Percentiles rank a stretch among this genome's conserved stretches.
Evolutionary conservation across 345 rosid genomes (phyloP).

Genomic region (Atalantia buxifolia): DNA sequence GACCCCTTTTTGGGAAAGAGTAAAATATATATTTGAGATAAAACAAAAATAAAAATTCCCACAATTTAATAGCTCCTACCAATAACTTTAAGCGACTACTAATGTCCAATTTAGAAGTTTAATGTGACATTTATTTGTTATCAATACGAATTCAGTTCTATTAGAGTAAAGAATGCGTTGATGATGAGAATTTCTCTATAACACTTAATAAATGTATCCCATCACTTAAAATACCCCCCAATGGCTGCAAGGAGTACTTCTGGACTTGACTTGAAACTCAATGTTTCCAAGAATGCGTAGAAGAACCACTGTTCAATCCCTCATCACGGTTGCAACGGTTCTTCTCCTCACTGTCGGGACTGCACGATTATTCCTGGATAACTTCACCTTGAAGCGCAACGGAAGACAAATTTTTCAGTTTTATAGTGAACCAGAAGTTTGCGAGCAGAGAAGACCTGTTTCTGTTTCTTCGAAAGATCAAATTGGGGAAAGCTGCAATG

Average conservation of each 20-base stretch:
- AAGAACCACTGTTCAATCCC: conserved; percentile 30
- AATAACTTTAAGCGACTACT: no score
- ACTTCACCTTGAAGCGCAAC: conserved; percentile 49
- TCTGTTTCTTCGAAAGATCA: conserved; percentile 51
- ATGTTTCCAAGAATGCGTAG: conserved; percentile 11
- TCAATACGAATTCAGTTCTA: no score
- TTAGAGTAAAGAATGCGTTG: no score
- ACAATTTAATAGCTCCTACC: no score
- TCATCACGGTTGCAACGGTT: conserved; percentile 47
- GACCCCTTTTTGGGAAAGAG: no score
- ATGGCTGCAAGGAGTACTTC: conserved; percentile 30
- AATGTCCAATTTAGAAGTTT: no score
- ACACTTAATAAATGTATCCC: neutral
- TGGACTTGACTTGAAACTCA: conserved; percentile 36
- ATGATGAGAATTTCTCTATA: no score
- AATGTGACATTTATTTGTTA: no score
- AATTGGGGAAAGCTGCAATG: conserved; percentile 57
- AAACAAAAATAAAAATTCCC: no score
- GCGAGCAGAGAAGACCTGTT: conserved; percentile 24
- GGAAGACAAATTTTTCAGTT: conserved; percentile 29
- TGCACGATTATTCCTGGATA: conserved; percentile 46
- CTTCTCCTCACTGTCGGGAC: conserved; percentile 55
- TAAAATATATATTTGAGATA: no score
- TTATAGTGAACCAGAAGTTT: conserved; percentile 25
- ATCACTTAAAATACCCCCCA: conserved; percentile 31